Evolutionary conservation across 331 rosid species (phyloP).

Genomic region (Phaseolus coccineus): DNA sequence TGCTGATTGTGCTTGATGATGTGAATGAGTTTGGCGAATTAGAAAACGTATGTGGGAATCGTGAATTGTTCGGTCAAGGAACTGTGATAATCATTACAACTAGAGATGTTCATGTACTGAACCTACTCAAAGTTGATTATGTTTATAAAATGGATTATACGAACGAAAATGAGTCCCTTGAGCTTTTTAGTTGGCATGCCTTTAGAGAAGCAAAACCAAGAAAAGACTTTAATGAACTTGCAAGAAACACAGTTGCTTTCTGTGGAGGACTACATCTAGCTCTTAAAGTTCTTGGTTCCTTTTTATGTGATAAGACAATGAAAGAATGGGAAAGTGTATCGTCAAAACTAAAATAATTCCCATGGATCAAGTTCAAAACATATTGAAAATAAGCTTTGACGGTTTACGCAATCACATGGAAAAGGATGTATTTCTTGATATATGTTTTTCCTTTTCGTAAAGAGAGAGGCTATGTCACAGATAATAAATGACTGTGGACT

Average conservation of each 20-base stretch:
- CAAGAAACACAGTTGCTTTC: background rate
- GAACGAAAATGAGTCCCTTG: background rate
- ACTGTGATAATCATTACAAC: background rate
- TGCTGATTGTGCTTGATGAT: too few relatives aligned
- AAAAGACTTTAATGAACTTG: background rate
- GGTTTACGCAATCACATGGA: too few relatives aligned
- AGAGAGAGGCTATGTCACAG: too few relatives aligned
- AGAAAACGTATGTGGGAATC: background rate
- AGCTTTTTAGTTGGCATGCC: background rate
- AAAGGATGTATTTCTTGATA: too few relatives aligned
- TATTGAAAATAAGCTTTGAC: too few relatives aligned
- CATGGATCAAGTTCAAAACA: fast-evolving
- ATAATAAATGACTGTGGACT: too few relatives aligned
- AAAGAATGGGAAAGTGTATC: background rate
- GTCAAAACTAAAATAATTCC: too few relatives aligned
- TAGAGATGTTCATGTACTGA: background rate
- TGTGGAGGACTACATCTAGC: background rate
- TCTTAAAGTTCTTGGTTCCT: background rate
- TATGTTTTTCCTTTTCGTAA: too few relatives aligned
- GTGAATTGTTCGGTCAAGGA: background rate
- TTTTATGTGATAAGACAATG: background rate
- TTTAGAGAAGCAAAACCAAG: background rate
- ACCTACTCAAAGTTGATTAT: background rate
- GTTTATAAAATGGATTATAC: background rate
- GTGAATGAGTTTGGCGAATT: too few relatives aligned